Conservation (phyloP, 1,284 basidiomycete species). For the Gomphus bonarii region DNA sequence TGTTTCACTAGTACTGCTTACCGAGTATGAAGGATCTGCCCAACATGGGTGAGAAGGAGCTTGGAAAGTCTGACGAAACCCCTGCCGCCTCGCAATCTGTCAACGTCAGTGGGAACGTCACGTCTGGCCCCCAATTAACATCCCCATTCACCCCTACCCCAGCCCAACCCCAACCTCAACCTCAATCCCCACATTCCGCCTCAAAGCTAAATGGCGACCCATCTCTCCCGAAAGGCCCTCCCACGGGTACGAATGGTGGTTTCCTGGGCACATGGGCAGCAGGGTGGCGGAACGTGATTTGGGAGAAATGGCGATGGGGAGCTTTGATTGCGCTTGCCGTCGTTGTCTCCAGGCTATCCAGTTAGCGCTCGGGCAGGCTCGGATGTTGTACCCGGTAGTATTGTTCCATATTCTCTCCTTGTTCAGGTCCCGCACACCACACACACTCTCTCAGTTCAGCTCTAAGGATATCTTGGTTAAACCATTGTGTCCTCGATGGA, state of each 20-base stretch:
- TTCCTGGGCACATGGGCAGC: slow-evolving; percentile 32
- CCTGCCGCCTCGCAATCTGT: slow-evolving; percentile 16
- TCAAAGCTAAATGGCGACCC: not conserved
- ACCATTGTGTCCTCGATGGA: not conserved
- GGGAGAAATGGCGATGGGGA: slow-evolving; percentile 79
- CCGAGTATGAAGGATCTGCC: slow-evolving; percentile 61
- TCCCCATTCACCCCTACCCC: slow-evolving; percentile 12
- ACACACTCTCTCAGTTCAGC: not conserved
- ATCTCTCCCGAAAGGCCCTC: not conserved
- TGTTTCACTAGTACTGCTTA: slow-evolving; percentile 50
- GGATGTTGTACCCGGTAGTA: not conserved
- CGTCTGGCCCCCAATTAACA: slow-evolving; percentile 12
- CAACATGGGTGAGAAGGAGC: slow-evolving; percentile 79
- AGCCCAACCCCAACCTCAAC: not conserved
- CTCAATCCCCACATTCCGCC: not conserved
- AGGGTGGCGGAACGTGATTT: slow-evolving; percentile 55
- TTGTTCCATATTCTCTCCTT: not conserved
- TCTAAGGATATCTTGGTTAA: not conserved
- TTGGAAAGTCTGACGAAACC: slow-evolving; percentile 34
- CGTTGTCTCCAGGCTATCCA: slow-evolving; percentile 56
- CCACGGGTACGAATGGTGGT: slow-evolving; percentile 11
- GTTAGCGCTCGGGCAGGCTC: not conserved
- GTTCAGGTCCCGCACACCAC: not conserved
- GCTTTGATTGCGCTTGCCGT: slow-evolving; percentile 65
- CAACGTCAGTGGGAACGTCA: slow-evolving; percentile 10